phyloP scores from a whole-genome alignment of 2,329 filamentous ascomycete genomes.

The Lizonia empirigonia region DNA sequence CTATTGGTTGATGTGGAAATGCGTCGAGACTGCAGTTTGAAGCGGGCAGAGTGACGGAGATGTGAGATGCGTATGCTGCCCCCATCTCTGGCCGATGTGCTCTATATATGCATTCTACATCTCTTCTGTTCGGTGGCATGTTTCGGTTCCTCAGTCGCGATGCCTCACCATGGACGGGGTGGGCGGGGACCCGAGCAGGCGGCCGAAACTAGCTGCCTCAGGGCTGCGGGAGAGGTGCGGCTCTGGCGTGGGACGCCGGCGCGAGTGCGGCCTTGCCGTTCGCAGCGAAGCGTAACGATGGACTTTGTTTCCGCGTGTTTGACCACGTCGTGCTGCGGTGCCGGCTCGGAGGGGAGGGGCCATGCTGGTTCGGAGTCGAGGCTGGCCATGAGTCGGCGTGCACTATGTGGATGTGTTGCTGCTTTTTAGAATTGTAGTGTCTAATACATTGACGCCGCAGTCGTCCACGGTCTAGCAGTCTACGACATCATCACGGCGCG shows the following conservation, averaged over 20 bases:
- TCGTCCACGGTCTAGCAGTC: too few species aligned
- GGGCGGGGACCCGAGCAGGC: conserved; percentile 33
- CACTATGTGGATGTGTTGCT: neutral
- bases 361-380: conserved; percentile 23
- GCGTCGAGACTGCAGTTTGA: neutral
- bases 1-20: conserved; percentile 14
- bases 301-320: conserved; percentile 19
- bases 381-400: conserved; percentile 2
- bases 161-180: conserved; percentile 23
- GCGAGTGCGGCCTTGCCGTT: conserved; percentile 17
- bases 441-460: too few species aligned
- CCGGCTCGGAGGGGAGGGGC: conserved; percentile 38
- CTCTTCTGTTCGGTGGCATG: conserved; percentile 10
- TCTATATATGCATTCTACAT: conserved; percentile 19
- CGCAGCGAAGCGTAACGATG: conserved; percentile 20
- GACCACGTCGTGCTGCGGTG: conserved; percentile 21
- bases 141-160: conserved; percentile 21
- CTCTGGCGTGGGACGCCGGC: conserved; percentile 30
- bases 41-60: neutral
- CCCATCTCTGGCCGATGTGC: neutral
- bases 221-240: conserved; percentile 20
- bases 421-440: neutral
- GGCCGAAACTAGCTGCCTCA: conserved; percentile 31
- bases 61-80: conserved; percentile 16
- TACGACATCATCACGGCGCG: too few species aligned